Base-by-base conservation (phyloP, 768 basidiomycete species). In the Lepiota subincarnata region DNA sequence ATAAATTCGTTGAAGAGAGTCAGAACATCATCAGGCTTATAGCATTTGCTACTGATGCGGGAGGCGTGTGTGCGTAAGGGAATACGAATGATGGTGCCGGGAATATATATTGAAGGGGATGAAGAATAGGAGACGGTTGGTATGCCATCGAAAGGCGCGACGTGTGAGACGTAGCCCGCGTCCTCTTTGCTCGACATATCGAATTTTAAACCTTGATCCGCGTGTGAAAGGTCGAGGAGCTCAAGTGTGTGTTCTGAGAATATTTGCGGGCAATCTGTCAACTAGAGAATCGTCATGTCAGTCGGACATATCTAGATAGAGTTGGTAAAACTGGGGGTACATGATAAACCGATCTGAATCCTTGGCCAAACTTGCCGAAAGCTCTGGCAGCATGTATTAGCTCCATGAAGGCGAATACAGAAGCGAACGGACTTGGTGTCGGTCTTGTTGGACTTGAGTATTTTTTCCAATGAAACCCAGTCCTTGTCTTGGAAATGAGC, bases 281-380 rank as follows among this genome's bases (percentile, higher is more conserved):
- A 55, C 78, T 80, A 40, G 18, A 24, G 26, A 24, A 43, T 44
- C 18, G 41, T 0, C 18, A 10, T n/a, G 19, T 40, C 13, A 46
- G 16, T 16, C 24, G n/a, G 10, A 3, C 11, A 6, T 20, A 18
- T 18, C 14, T 20, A 43, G 13, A 13, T 1, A 28, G 35, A 1
- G 7, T 19, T 39, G 10, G 18, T 3, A 22, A 52, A 35, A 31
- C 6, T 14, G 42, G n/a, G 48, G 64, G 28, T 59, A 79, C 77
- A 58, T 80, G 77, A 57, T 77, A 80, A 10, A 71, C 69, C 0
- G 73, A 73, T 7, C 78, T 64, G 58, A 79, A 78, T 0, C 79
- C 79, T 26, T 78, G 68, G 0, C 77, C 78, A 54, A 73, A 79
- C 58, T 78, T 79, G 14, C 78, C 79, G 14, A 76, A 75, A 62